A percentile compares a stretch with the other conserved stretches of the same genome.
These are phyloP conservation scores for Alopecurus myosuroides DNA, from an alignment of 176 grass and related monocot species.

Conservation along the genomic window DNA sequence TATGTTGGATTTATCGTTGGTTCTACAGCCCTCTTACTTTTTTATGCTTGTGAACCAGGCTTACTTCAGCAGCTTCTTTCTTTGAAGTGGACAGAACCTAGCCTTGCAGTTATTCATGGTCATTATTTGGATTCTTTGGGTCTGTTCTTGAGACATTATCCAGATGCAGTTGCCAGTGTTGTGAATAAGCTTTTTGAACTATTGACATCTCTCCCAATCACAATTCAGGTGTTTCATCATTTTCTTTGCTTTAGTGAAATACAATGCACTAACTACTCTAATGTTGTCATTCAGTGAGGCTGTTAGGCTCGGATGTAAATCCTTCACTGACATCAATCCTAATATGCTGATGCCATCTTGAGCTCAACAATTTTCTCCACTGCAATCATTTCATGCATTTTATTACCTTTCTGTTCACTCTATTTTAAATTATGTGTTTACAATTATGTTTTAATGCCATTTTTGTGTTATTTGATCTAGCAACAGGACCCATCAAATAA, in stretches of 20 bases:
- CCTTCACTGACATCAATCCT: slow-evolving; percentile 9
- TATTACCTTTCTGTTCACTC: slow-evolving; percentile 6
- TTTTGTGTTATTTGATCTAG: slow-evolving; percentile 23
- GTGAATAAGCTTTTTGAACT: slow-evolving; percentile 96
- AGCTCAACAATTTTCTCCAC: neutral
- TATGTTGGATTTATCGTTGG: slow-evolving; percentile 11
- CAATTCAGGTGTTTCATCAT: slow-evolving; percentile 52
- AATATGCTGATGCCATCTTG: neutral
- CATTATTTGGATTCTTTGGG: slow-evolving; percentile 92
- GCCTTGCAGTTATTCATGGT: slow-evolving; percentile 65
- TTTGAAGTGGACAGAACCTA: slow-evolving; percentile 83
- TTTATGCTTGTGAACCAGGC: slow-evolving; percentile 50
- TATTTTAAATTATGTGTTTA: slow-evolving; percentile 14
- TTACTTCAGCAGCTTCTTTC: slow-evolving; percentile 89
- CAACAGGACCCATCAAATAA: slow-evolving; percentile 74
- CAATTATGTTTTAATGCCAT: neutral
- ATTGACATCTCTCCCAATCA: slow-evolving; percentile 79
- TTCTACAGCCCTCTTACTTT: slow-evolving; percentile 25
- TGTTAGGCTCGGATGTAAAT: neutral
- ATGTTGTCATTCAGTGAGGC: neutral
- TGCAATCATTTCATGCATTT: neutral
- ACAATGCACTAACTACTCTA: neutral
- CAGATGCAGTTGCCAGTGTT: slow-evolving; percentile 80
- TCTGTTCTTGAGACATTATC: slow-evolving; percentile 75
- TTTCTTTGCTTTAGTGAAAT: slow-evolving; percentile 12